Percentiles rank a stretch among this genome's conserved stretches.
These are phyloP conservation scores for Eutypella sp. DNA, from an alignment of 2,329 filamentous ascomycete species.

Conservation along the genomic window DNA sequence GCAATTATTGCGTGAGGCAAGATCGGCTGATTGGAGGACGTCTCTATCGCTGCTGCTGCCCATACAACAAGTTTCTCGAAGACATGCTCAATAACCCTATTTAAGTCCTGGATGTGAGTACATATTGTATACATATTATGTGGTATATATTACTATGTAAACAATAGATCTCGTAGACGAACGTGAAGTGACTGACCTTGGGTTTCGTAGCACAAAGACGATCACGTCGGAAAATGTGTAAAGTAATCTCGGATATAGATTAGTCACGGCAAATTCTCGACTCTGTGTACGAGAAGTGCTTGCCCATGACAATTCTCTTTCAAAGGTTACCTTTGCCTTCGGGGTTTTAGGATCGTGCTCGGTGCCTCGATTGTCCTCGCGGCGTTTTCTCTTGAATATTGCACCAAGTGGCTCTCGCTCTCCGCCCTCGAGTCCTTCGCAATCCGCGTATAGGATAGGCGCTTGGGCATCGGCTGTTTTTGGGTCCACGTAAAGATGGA, in stretches of 20 bases:
- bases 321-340: slow-evolving; percentile 3
- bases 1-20: slow-evolving; percentile 46
- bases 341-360: neutral
- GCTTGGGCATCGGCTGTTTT: slow-evolving; percentile 24
- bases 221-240: slow-evolving; percentile 38
- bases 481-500: slow-evolving; percentile 44
- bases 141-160: too few species aligned
- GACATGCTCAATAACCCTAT: slow-evolving; percentile 30
- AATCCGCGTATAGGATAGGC: slow-evolving; percentile 43
- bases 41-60: slow-evolving; percentile 42
- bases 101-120: too few species aligned
- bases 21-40: slow-evolving; percentile 45
- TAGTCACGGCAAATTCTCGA: slow-evolving; percentile 29
- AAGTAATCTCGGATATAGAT: slow-evolving; percentile 34
- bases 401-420: slow-evolving; percentile 19
- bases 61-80: slow-evolving; percentile 38
- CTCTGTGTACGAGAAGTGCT: slow-evolving; percentile 13
- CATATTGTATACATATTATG: neutral
- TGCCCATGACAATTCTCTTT: slow-evolving; percentile 20
- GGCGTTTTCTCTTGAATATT: slow-evolving; percentile 8
- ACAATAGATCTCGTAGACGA: too few species aligned
- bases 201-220: slow-evolving; percentile 33
- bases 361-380: neutral
- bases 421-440: slow-evolving; percentile 43
- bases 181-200: slow-evolving; percentile 22